These are phyloP conservation scores for Ganoderma lingzhi DNA, from an alignment of 1,284 basidiomycete genomes.

Conservation along the genomic window DNA sequence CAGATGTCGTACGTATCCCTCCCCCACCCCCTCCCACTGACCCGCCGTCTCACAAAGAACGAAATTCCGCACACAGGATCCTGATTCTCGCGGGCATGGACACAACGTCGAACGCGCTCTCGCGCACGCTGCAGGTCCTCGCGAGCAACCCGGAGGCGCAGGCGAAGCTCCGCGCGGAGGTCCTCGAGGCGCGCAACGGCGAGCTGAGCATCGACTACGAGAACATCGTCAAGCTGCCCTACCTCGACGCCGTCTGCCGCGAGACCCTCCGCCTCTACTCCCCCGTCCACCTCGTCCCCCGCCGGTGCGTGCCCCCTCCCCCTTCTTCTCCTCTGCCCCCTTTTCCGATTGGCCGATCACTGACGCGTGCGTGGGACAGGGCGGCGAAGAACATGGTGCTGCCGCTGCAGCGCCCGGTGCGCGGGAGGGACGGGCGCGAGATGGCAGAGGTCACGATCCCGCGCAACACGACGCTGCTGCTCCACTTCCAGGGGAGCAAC, in stretches of 20 bases:
- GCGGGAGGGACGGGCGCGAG: conserved; percentile 17
- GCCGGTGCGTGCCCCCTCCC: conserved; percentile 15
- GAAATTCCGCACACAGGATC: conserved; percentile 23
- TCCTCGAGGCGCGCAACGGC: conserved; percentile 31
- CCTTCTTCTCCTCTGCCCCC: conserved; percentile 22
- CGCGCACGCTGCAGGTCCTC: conserved; percentile 37
- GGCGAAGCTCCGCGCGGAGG: conserved; percentile 35
- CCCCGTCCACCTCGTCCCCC: not conserved
- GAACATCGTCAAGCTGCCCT: conserved; percentile 40
- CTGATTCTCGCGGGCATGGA: conserved; percentile 40
- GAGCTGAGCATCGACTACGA: conserved; percentile 39
- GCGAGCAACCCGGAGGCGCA: conserved; percentile 19
- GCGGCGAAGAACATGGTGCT: conserved; percentile 29
- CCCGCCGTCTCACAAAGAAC: not conserved
- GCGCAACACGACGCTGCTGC: conserved; percentile 14
- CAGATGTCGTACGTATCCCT: conserved; percentile 35
- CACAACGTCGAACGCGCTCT: conserved; percentile 40
- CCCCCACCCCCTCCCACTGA: not conserved
- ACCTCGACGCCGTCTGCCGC: conserved; percentile 44
- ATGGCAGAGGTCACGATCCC: conserved; percentile 3
- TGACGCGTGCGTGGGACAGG: conserved; percentile 20
- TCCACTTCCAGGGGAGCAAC: conserved; percentile 24
- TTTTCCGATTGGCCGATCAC: too few species aligned
- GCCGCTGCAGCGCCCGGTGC: conserved; percentile 37
- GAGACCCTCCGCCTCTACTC: conserved; percentile 38